Percentiles rank a stretch among this genome's conserved stretches.
phyloP scores from a whole-genome alignment of 2,329 filamentous ascomycete genomes.

The Ophiocordyceps camponoti-saundersi region DNA sequence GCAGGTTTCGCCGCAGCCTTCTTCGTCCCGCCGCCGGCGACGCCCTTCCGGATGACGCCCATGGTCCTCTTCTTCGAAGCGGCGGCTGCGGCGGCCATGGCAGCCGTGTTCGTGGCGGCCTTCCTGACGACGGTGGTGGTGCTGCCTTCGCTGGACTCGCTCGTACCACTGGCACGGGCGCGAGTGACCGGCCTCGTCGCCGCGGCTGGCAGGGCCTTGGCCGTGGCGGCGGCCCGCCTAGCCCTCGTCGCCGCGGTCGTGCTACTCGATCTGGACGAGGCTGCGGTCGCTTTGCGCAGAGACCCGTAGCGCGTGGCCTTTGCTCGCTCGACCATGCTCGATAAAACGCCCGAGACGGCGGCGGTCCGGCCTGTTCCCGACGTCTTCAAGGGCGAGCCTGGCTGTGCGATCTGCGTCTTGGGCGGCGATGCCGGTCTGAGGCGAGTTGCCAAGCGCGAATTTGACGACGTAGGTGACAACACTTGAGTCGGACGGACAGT shows the following conservation, averaged over 20 bases:
- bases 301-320: slow-evolving; percentile 35
- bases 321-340: slow-evolving; percentile 43
- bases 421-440: slow-evolving; percentile 30
- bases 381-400: slow-evolving; percentile 45
- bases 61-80: slow-evolving; percentile 33
- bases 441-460: slow-evolving; percentile 46
- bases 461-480: slow-evolving; percentile 68
- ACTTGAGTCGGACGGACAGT: slow-evolving; percentile 35
- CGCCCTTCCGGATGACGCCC: slow-evolving; percentile 34
- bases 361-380: slow-evolving; percentile 20
- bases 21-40: slow-evolving; percentile 29
- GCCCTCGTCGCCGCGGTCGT: slow-evolving; percentile 15
- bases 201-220: slow-evolving; percentile 15
- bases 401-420: slow-evolving; percentile 40
- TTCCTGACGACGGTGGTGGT: slow-evolving; percentile 48
- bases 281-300: slow-evolving; percentile 26
- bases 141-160: slow-evolving; percentile 47
- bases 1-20: slow-evolving; percentile 26
- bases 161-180: slow-evolving; percentile 38
- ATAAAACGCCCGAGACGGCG: slow-evolving; percentile 27
- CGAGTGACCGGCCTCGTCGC: slow-evolving; percentile 22
- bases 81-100: slow-evolving; percentile 9
- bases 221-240: slow-evolving; percentile 17
- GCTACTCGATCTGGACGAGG: slow-evolving; percentile 24
- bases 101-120: slow-evolving; percentile 16